Conservation (phyloP, 257 asterid species). For the Cynanchum wilfordii region DNA sequence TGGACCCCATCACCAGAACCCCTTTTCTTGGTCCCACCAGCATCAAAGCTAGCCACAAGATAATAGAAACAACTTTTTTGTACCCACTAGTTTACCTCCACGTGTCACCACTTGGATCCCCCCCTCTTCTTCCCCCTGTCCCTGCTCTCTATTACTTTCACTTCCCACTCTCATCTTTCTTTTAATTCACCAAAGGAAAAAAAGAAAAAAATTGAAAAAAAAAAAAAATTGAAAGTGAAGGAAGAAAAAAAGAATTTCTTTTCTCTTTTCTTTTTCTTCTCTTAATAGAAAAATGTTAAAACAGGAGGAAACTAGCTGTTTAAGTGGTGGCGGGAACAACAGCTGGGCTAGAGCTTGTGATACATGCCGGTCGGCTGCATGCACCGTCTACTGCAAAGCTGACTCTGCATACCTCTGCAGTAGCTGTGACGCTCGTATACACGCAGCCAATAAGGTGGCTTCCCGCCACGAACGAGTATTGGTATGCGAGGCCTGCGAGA, state of each 20-base stretch:
- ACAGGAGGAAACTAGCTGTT: conserved; percentile 19
- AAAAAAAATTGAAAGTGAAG: no score
- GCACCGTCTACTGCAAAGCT: conserved; percentile 53
- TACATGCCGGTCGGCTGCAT: conserved; percentile 43
- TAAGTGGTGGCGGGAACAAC: conserved; percentile 8
- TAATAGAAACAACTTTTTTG: conserved; percentile 22
- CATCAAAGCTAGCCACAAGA: conserved; percentile 47
- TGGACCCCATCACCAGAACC: conserved; percentile 1
- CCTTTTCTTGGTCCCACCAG: conserved; percentile 7
- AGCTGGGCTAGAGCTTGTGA: conserved; percentile 51
- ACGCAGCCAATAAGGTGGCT: conserved; percentile 30
- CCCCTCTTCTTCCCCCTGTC: conserved; percentile 17
- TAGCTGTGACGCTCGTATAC: conserved; percentile 50
- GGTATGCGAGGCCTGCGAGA: conserved; percentile 57
- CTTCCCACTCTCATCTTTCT: not conserved
- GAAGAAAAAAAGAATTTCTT: no score
- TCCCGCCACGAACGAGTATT: conserved; percentile 48
- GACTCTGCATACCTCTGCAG: conserved; percentile 57
- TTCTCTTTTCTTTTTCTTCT: not conserved
- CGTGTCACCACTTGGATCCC: conserved; percentile 40
- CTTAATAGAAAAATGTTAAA: conserved; percentile 26
- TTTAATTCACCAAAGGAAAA: not conserved
- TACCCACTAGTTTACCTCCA: conserved; percentile 48
- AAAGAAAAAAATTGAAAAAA: no score
- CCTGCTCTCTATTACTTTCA: no score